These are phyloP conservation scores for Crataegus laevigata DNA, from an alignment of 306 rosid genomes.

Conservation along the genomic window DNA sequence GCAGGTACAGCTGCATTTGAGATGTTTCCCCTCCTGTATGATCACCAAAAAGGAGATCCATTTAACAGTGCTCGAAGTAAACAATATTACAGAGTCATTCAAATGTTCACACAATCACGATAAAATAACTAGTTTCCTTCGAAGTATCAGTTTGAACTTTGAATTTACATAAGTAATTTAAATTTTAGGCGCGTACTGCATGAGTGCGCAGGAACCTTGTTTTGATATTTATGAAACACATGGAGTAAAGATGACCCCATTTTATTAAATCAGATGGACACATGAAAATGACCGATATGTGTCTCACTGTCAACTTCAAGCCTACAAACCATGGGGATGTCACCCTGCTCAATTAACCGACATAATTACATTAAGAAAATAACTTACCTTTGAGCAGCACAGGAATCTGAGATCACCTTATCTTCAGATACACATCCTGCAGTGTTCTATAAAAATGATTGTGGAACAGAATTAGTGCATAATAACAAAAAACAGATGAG, in stretches of 20 bases:
- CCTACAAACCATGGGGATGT: not conserved
- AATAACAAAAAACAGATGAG: not conserved
- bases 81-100: not conserved
- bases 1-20: not conserved
- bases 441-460: not conserved
- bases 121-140: not conserved
- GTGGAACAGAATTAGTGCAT: not conserved
- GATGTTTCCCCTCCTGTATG: not conserved
- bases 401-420: not conserved
- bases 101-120: not conserved
- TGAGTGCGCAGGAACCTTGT: not conserved
- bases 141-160: not conserved
- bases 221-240: not conserved
- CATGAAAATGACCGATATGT: not conserved
- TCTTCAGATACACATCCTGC: not conserved
- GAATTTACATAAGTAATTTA: not conserved
- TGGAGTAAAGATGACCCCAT: not conserved
- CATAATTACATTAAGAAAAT: not conserved
- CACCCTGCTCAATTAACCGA: not conserved
- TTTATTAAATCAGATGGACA: not conserved
- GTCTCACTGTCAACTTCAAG: not conserved
- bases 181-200: not conserved
- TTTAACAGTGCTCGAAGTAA: not conserved
- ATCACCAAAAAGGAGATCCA: not conserved
- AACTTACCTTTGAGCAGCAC: not conserved